Evolutionary conservation across 108 stramenopile genomes (phyloP), one percentile per base, ranked within the genome.

Genomic region (Cyclotella baltica): DNA sequence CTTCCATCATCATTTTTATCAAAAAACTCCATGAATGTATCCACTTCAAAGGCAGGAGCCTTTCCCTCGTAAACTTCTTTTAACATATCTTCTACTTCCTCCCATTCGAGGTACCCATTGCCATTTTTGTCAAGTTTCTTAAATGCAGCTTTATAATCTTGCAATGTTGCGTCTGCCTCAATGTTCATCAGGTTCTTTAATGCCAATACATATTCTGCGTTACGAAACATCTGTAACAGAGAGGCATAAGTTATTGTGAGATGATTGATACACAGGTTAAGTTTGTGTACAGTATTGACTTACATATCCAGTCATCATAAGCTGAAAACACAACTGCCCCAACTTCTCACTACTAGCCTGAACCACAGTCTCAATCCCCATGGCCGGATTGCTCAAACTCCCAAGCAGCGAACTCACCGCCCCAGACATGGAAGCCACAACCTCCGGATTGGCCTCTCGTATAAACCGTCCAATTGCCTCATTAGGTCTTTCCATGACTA

Each of bases 171-270:
- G 27, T 85, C 86, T 11, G 86, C 86, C n/a, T 65, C 47, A 16
- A 96, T 84, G 22, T 85, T 67, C 88, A 96, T 91, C 29, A 96
- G 19, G 4, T 89, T 81, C 71, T 90, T 91, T 28, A 97, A 62
- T 0, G 96, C 96, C 66, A 97, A 38, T 27, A 95, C 96, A 71
- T 97, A 97, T 71, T 97, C 96, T 0, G 92, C 96, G 72, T 97
- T 97, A 11, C 96, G 92, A 56, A 95, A 95, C 93, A 97, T 88
- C n/a, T n/a, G n/a, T n/a, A n/a, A n/a, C n/a, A n/a, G n/a, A n/a
- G n/a, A n/a, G n/a, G n/a, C n/a, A n/a, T n/a, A n/a, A n/a, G n/a
- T n/a, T n/a, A n/a, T n/a, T n/a, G n/a, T n/a, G n/a, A n/a, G n/a
- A n/a, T n/a, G n/a, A n/a, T n/a, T n/a, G n/a, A n/a, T n/a, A n/a